Evolutionary conservation across 495 filamentous ascomycete species (phyloP), one percentile per base, ranked within the genome.

Genomic region (Aspergillus affinis): DNA sequence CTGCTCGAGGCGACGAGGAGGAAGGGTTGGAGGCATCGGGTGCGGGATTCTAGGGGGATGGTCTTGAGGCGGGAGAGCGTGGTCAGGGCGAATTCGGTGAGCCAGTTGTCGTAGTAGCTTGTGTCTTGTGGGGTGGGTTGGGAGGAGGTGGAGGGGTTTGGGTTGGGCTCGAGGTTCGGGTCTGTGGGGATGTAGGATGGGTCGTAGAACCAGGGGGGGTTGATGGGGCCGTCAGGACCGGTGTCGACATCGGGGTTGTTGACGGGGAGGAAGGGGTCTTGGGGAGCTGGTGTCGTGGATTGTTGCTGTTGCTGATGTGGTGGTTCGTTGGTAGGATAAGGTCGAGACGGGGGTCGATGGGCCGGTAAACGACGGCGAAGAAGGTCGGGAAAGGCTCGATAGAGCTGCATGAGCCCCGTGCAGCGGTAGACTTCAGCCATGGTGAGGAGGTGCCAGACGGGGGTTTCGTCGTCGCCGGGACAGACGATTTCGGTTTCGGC

Each of bases 391-490:
- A 85, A 85, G 12, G 78, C 75, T 46, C 82, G 79, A 60, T 85
- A 85, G 18, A 85, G 62, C 45, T 84, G 77, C 60, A 85, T 71
- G 3, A 85, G 73, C 0, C 80, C 82, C 0, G 79, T 79, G 48
- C 81, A 82, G 19, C 82, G 78, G 61, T 83, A 84, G 3, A 79
- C 80, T 61, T 85, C 83, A 12, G 82, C 82, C 62, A 85, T 79
- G n/a, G 76, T 75, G 48, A 84, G 71, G 15, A 84, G 78, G 57
- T 85, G 81, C 71, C 80, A 78, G 32, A 83, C 80, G 10, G 82
- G 78, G 0, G 83, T 85, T 52, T 82, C 79, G 60, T 80, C 76
- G 53, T 85, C 83, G 9, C 80, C 81, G 17, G 81, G 77, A 23
- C 78, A 78, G 58, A 82, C 71, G 7, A 85, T 77, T 51, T 78